Evolutionary conservation across 192 early-diverging fungal species (phyloP).

Genomic region (Dimargaris verticillata): DNA sequence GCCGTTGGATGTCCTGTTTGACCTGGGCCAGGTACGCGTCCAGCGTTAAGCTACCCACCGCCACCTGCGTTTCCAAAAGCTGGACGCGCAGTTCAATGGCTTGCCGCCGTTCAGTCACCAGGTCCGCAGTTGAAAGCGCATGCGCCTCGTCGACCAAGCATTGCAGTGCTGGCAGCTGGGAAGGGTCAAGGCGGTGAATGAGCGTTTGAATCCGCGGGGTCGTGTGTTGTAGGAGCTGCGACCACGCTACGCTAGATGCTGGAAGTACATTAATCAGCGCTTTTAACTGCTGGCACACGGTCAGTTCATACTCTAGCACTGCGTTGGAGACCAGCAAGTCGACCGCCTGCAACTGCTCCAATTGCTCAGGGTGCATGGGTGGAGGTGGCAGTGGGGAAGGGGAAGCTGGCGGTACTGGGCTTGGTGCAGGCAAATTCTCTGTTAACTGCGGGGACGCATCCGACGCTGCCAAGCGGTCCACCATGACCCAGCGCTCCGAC

Average conservation of each 20-base stretch:
- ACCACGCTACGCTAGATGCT: too few species aligned
- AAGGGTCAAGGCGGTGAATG: too few species aligned
- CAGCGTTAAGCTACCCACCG: neutral
- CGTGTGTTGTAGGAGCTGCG: too few species aligned
- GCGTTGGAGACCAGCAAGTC: neutral
- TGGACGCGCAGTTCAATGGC: neutral
- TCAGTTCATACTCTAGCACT: neutral
- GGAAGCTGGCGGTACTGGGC: neutral
- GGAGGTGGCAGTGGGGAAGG: too few species aligned
- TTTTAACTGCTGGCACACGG: neutral
- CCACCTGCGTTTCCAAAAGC: constrained; percentile 5
- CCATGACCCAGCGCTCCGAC: neutral
- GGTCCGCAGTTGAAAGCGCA: too few species aligned
- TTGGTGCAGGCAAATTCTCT: neutral
- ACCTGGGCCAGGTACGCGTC: neutral
- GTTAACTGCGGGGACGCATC: neutral
- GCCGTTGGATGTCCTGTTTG: neutral
- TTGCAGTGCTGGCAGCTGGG: too few species aligned
- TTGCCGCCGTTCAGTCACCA: neutral
- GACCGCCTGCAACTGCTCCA: neutral
- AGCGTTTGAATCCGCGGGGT: too few species aligned
- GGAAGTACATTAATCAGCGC: too few species aligned
- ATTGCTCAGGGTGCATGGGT: too few species aligned
- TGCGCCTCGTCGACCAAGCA: too few species aligned
- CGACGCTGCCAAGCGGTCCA: neutral